Evolutionary conservation across 768 basidiomycete species (phyloP).

Genomic region (Naganishia antarctica): DNA sequence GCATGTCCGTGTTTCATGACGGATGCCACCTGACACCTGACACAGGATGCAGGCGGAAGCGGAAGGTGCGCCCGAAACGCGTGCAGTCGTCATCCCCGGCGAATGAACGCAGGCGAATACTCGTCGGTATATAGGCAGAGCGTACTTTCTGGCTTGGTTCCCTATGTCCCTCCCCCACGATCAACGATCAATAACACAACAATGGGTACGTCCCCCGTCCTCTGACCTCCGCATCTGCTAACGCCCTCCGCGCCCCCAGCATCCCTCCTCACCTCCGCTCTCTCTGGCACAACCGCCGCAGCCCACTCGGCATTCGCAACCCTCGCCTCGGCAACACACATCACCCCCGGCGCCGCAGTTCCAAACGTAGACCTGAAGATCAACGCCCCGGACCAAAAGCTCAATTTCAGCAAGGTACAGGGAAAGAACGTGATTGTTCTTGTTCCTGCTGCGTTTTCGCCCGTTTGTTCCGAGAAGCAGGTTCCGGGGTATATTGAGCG

Average conservation of each 20-base stretch:
- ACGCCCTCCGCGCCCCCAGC: slow-evolving; percentile 24
- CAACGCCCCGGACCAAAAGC: slow-evolving; percentile 52
- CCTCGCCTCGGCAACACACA: slow-evolving; percentile 54
- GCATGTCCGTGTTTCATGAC: too few relatives aligned
- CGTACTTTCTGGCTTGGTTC: too few relatives aligned
- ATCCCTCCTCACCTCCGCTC: slow-evolving; percentile 53
- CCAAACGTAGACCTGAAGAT: slow-evolving; percentile 61
- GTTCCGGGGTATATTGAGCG: slow-evolving; percentile 60
- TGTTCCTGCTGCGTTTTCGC: slow-evolving; percentile 60
- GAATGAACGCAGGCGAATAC: too few relatives aligned
- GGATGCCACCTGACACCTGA: too few relatives aligned
- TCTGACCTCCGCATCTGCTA: background rate
- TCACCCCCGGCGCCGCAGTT: slow-evolving; percentile 54
- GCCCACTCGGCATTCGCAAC: slow-evolving; percentile 59
- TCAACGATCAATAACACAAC: too few relatives aligned
- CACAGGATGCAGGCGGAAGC: too few relatives aligned
- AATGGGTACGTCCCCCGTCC: background rate
- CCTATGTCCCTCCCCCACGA: too few relatives aligned
- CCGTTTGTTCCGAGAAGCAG: slow-evolving; percentile 42
- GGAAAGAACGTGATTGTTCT: slow-evolving; percentile 55
- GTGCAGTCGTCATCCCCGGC: too few relatives aligned
- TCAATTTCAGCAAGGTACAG: slow-evolving; percentile 43
- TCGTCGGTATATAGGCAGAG: too few relatives aligned
- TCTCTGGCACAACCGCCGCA: slow-evolving; percentile 54
- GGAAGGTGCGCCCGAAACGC: too few relatives aligned